A percentile compares a stretch with the other conserved stretches of the same genome.
These are phyloP conservation scores for Dinochytrium kinnereticum DNA, from an alignment of 371 early-diverging fungal species.

Conservation along the genomic window DNA sequence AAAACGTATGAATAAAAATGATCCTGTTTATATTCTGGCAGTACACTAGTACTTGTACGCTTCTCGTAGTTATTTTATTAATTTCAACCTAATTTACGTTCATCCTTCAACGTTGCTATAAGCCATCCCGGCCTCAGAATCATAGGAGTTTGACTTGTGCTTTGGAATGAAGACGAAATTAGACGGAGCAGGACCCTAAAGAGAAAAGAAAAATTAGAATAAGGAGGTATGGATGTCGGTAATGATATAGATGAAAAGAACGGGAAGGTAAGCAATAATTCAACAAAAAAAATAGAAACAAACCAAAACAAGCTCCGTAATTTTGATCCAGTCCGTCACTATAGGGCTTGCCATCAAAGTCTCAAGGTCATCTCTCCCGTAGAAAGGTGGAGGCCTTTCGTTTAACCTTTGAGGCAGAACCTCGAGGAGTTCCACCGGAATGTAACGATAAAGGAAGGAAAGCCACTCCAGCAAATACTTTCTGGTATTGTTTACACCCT, in stretches of 20 bases:
- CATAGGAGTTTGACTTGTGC: constrained; percentile 88
- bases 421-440: constrained; percentile 92
- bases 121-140: constrained; percentile 31
- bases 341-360: constrained; percentile 88
- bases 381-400: constrained; percentile 85
- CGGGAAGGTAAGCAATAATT: too few species aligned
- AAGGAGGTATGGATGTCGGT: too few species aligned
- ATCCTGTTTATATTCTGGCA: neutral
- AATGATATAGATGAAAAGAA: too few species aligned
- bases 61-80: neutral
- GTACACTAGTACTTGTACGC: too few species aligned
- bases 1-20: neutral
- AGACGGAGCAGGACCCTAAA: constrained; percentile 81
- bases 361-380: constrained; percentile 91
- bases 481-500: constrained; percentile 84
- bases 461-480: constrained; percentile 94
- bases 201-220: constrained; percentile 40
- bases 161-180: constrained; percentile 86
- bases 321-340: constrained; percentile 89
- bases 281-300: neutral
- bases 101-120: constrained; percentile 1
- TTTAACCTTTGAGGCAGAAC: constrained; percentile 90
- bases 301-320: constrained; percentile 58
- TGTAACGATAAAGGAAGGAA: constrained; percentile 70
- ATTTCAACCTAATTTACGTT: neutral